Conservation (phyloP, 2,329 filamentous ascomycete genomes). For the Fusarium longipes region DNA sequence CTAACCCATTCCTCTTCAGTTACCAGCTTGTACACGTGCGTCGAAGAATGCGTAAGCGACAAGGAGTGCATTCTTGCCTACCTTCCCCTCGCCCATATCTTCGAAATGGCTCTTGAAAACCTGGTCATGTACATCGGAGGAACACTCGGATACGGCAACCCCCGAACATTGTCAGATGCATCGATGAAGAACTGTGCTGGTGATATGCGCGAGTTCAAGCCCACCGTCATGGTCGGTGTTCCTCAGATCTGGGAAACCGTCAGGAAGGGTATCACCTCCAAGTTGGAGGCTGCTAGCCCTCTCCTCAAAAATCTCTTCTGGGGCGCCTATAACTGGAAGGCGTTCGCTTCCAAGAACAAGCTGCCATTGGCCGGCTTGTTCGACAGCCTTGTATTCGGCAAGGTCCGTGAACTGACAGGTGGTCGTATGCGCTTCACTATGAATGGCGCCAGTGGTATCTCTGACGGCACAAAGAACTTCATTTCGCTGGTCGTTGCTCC, state of each 20-base stretch:
- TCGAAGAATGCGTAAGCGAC: slow-evolving; percentile 81
- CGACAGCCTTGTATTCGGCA: slow-evolving; percentile 88
- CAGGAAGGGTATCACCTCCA: slow-evolving; percentile 89
- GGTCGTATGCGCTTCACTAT: slow-evolving; percentile 89
- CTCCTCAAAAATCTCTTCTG: slow-evolving; percentile 83
- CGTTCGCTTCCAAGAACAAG: slow-evolving; percentile 66
- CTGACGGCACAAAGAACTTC: slow-evolving; percentile 88
- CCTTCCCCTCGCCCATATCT: slow-evolving; percentile 92
- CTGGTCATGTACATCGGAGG: slow-evolving; percentile 88
- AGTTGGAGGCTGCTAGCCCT: slow-evolving; percentile 78
- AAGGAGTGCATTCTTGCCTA: slow-evolving; percentile 88
- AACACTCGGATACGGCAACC: slow-evolving; percentile 92
- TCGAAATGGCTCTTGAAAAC: slow-evolving; percentile 97
- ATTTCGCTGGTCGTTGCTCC: slow-evolving; percentile 92
- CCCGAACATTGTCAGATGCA: slow-evolving; percentile 85
- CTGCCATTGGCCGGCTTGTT: slow-evolving; percentile 76
- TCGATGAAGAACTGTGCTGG: slow-evolving; percentile 91
- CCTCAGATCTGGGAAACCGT: slow-evolving; percentile 98
- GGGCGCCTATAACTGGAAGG: slow-evolving; percentile 70
- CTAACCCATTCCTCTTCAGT: slow-evolving; percentile 57
- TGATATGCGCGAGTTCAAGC: slow-evolving; percentile 91
- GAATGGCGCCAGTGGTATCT: slow-evolving; percentile 93
- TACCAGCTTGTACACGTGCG: slow-evolving; percentile 81
- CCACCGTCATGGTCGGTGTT: slow-evolving; percentile 92
- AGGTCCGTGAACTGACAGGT: slow-evolving; percentile 90